phyloP scores from a whole-genome alignment of 306 rosid genomes.

The Gynostemma pentaphyllum region DNA sequence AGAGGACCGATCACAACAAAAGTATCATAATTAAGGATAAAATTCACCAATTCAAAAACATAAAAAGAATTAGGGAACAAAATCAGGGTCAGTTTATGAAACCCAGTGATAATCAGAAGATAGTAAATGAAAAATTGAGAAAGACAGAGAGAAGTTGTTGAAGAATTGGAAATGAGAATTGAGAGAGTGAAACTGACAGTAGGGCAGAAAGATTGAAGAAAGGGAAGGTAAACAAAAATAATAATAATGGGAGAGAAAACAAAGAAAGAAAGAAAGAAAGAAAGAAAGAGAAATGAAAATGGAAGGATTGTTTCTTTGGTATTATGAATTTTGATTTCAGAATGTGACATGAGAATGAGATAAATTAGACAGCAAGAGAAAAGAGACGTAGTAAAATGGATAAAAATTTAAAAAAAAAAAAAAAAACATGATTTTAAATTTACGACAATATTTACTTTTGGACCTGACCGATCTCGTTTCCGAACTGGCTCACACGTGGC shows the following conservation, averaged over 20 bases:
- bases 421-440: too few relatives aligned
- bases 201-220: slow-evolving; percentile 6
- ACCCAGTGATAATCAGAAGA: neutral
- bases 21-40: neutral
- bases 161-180: slow-evolving; percentile 1
- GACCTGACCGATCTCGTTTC: too few relatives aligned
- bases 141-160: neutral
- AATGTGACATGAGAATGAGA: neutral
- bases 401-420: too few relatives aligned
- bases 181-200: slow-evolving; percentile 21
- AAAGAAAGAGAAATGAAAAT: neutral
- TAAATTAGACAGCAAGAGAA: slow-evolving; percentile 8
- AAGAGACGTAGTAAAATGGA: slow-evolving; percentile 20
- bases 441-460: slow-evolving; percentile 11
- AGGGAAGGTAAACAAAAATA: neutral
- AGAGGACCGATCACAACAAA: slow-evolving; percentile 21
- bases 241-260: neutral
- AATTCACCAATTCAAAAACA: slow-evolving; percentile 1
- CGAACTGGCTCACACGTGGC: slow-evolving; percentile 12
- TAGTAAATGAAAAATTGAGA: neutral
- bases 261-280: neutral
- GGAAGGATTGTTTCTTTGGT: too few relatives aligned
- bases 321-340: neutral
- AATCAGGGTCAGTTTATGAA: slow-evolving; percentile 10
- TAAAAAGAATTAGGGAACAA: neutral